Base-by-base conservation (phyloP, 108 stramenopile genomes). In the Tribonema minus region DNA sequence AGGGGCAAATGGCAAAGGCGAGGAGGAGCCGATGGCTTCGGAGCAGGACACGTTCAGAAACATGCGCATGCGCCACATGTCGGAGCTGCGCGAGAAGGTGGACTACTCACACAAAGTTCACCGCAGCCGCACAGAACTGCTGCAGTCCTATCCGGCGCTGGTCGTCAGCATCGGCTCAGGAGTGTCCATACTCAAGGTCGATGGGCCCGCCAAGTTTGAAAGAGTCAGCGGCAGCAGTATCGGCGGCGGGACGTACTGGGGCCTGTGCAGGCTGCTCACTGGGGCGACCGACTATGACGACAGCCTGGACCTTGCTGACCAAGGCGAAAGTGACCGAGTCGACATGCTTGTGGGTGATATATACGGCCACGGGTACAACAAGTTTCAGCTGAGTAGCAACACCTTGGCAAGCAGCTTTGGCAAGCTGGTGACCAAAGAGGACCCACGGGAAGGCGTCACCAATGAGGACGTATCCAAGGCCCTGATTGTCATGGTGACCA, bases 211-310 rank as follows among this genome's bases (percentile, higher is more conserved):
- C 30, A 81, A 88, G n/a, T 93, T 93, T 76, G 92, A 94, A 68
- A 95, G 98, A 64, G 92, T 99, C 37, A 94, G 93, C 67, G 98
- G 98, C 54, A 95, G 94, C 27, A 92, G 95, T 28, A 93, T 99
- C 46, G 98, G 98, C 20, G 98, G 98, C 23, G 98, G 96, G 31
- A 99, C 98, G 0, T 99, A 96, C 80, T 99, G 94, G 94, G 98
- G 98, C 4, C 72, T 99, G 69, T 95, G 95, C 72, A 92, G 96
- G 38, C 82, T 98, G 30, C 81, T 98, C 38, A 98, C 96, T 3
- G 89, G 91, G 61, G 89, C 90, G 15, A 91, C 92, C 61, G 90
- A 87, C 78, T 99, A 96, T 87, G 88, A 93, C 32, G 91, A 92
- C 37, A 91, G 92, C 7, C 82, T 99, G 80, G 89, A 91, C 63